Conservation (phyloP, 257 asterid genomes). For the Penstemon newberryi region DNA sequence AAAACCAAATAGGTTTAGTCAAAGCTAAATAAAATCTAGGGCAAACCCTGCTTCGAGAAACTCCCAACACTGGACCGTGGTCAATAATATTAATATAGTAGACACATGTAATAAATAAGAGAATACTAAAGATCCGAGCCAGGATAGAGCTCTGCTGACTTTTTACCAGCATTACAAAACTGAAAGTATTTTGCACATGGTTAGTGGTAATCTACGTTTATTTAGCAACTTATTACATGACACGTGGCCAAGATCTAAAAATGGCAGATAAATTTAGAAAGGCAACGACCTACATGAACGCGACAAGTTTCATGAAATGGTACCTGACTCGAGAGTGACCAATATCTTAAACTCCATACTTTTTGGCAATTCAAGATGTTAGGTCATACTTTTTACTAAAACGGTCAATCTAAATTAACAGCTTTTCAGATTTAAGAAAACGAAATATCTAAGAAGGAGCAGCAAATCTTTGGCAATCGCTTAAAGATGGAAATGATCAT, state of each 20-base stretch:
- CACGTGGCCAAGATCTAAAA: conserved; percentile 12
- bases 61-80: no score
- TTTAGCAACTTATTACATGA: conserved; percentile 8
- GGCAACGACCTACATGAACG: background rate
- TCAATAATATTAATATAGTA: no score
- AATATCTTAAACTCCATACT: background rate
- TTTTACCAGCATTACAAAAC: background rate
- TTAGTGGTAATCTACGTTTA: conserved; percentile 9
- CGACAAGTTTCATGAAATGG: background rate
- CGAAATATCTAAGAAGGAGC: background rate
- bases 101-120: no score
- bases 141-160: no score
- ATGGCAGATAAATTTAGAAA: conserved; percentile 1
- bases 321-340: background rate
- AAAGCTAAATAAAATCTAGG: no score
- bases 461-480: background rate
- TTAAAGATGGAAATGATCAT: background rate
- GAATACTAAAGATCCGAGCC: no score
- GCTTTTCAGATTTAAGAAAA: no score
- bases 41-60: no score
- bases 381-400: background rate
- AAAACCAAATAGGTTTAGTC: no score
- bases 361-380: background rate
- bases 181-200: conserved; percentile 1
- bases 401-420: background rate